Conservation (phyloP, 805 yeast genomes). For the Metschnikowia vanudenii region DNA sequence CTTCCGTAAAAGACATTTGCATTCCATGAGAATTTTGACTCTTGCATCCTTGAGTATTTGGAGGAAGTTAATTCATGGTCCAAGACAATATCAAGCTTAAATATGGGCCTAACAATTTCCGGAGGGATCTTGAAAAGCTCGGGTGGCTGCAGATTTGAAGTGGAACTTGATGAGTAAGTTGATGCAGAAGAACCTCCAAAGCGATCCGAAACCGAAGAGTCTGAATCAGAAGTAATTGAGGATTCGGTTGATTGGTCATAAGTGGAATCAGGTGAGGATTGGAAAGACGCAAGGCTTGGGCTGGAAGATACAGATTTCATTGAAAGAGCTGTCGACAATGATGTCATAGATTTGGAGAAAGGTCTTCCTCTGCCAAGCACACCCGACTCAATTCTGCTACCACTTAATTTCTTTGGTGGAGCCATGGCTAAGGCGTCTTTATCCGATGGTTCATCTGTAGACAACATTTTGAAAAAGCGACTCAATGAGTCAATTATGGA, state of each 20-base stretch:
- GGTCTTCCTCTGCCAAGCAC: slow-evolving; percentile 16
- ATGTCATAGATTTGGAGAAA: slow-evolving; percentile 36
- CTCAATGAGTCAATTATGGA: slow-evolving; percentile 36
- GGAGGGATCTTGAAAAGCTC: slow-evolving; percentile 46
- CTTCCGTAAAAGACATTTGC: slow-evolving; percentile 11
- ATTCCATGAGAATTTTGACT: slow-evolving; percentile 7
- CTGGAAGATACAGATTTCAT: slow-evolving; percentile 34
- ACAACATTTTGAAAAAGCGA: slow-evolving; percentile 34
- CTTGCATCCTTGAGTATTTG: slow-evolving; percentile 19
- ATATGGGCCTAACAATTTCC: slow-evolving; percentile 44
- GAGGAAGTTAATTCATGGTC: slow-evolving; percentile 42
- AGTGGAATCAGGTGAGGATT: slow-evolving; percentile 35
- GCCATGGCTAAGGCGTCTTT: slow-evolving; percentile 6
- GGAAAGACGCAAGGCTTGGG: slow-evolving; percentile 39
- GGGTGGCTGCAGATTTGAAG: slow-evolving; percentile 33
- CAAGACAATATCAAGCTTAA: slow-evolving; percentile 45
- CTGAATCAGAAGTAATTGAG: slow-evolving; percentile 32
- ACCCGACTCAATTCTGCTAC: slow-evolving; percentile 3
- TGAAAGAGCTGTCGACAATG: slow-evolving; percentile 32
- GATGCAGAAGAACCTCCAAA: slow-evolving; percentile 17
- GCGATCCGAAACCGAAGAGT: slow-evolving; percentile 22
- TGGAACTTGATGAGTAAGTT: slow-evolving; percentile 8
- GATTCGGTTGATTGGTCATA: slow-evolving; percentile 35
- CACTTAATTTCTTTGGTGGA: slow-evolving; percentile 11
- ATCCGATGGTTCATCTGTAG: slow-evolving; percentile 29